Percentiles rank a stretch among this genome's conserved stretches.
Conservation (phyloP, 768 basidiomycete genomes). For the Candolleomyces aberdarensis region DNA sequence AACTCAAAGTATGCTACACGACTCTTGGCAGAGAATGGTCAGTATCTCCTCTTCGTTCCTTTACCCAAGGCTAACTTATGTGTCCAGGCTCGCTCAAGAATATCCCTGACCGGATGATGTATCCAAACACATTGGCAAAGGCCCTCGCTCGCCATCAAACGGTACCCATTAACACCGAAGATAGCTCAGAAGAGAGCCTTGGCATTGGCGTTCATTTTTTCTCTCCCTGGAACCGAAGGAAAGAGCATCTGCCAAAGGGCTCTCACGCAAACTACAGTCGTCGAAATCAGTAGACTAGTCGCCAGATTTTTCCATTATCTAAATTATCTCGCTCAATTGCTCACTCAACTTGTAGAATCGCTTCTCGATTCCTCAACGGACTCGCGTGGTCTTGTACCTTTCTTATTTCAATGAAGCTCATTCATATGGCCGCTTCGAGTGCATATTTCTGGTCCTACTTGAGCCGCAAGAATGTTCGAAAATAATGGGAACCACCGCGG, state of each 20-base stretch:
- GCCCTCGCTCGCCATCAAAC: conserved; percentile 2
- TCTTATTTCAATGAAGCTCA: no score
- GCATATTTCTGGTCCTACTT: no score
- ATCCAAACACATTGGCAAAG: conserved; percentile 6
- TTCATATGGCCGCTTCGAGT: no score
- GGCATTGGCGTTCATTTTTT: conserved; percentile 7
- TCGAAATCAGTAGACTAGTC: background rate
- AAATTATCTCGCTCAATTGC: no score
- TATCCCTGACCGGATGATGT: conserved; percentile 9
- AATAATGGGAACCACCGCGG: no score
- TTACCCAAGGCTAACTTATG: background rate
- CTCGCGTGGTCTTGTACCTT: no score
- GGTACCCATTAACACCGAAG: conserved; percentile 1
- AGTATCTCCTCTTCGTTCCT: background rate
- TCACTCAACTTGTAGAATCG: no score
- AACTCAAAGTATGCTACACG: background rate
- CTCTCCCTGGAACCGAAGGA: conserved; percentile 4
- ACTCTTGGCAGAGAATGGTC: conserved; percentile 4
- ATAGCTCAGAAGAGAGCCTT: conserved; percentile 2
- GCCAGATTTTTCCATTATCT: no score
- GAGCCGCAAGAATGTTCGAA: no score
- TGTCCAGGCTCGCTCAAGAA: conserved; percentile 2
- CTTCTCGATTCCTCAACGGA: no score
- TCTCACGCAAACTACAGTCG: background rate
- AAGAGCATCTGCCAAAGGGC: conserved; percentile 3